Evolutionary conservation across 768 basidiomycete genomes (phyloP).

Genomic region (Pilatotrama ljubarskyi): DNA sequence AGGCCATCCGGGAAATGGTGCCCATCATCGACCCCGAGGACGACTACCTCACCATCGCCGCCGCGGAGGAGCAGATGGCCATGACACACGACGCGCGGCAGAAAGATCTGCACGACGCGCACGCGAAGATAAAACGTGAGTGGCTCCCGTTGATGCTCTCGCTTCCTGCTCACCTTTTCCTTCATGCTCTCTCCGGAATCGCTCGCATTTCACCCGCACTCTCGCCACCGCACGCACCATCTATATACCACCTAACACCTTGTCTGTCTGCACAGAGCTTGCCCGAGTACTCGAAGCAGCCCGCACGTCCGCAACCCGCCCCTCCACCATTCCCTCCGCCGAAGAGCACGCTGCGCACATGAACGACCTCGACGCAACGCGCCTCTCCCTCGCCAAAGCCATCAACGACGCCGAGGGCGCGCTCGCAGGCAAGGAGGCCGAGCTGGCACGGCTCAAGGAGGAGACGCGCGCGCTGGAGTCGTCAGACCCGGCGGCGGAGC

Average conservation of each 20-base stretch:
- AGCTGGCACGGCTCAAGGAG: slow-evolving; percentile 67
- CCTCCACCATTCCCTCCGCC: slow-evolving; percentile 66
- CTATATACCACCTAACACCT: neutral
- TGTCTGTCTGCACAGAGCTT: slow-evolving; percentile 46
- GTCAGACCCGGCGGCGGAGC: slow-evolving; percentile 72
- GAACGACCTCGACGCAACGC: slow-evolving; percentile 64
- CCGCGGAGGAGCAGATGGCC: slow-evolving; percentile 69
- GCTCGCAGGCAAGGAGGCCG: slow-evolving; percentile 66
- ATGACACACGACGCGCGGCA: slow-evolving; percentile 55
- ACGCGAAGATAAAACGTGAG: slow-evolving; percentile 63
- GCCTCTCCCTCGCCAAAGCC: slow-evolving; percentile 68
- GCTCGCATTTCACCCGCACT: neutral
- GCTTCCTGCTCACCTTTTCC: neutral
- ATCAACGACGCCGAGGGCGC: slow-evolving; percentile 72
- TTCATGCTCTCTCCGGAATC: neutral
- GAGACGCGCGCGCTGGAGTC: slow-evolving; percentile 60
- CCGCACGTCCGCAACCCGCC: slow-evolving; percentile 67
- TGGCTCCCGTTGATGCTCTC: neutral
- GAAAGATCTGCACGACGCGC: slow-evolving; percentile 69
- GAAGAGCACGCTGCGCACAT: slow-evolving; percentile 59
- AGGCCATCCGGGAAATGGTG: slow-evolving; percentile 67
- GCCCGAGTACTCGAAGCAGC: slow-evolving; percentile 67
- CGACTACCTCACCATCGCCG: slow-evolving; percentile 74
- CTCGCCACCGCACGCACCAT: neutral
- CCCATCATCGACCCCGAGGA: slow-evolving; percentile 77